Base-by-base conservation (phyloP, 108 stramenopile genomes). In the Pinguiococcus pyrenoidosus region DNA sequence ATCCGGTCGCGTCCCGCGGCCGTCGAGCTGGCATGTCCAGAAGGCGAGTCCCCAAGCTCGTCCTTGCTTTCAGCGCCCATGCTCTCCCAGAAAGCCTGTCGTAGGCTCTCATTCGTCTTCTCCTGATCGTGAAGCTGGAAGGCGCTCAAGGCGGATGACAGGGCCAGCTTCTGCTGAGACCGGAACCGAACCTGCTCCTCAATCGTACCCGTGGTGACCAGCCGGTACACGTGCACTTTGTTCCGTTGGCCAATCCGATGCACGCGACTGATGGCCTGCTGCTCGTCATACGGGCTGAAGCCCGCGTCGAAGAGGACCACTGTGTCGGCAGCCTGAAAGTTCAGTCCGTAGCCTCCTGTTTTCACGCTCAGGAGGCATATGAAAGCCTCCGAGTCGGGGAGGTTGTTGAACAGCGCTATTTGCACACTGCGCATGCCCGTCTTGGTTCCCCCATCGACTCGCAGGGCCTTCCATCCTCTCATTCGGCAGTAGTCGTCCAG, bases 221-320 rank as follows among this genome's bases (percentile, higher is more conserved):
- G 77, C 10, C 85, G 75, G 56, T 87, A 95, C 5, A 91, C 85
- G 55, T 87, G 79, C 26, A 95, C 89, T 12, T 74, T 69, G 20
- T 71, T 66, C 9, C 71, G 76, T 50, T 87, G 85, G 5, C 85
- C 85, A 41, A 87, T 77, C 3, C 85, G 72, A 47, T 83, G 81
- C 10, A 78, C 80, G 22, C 85, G 64, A 45, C 83, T 82, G 64
- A 72, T 71, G 5, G 79, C 84, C 64, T 85, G 82, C 1, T 76
- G 36, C 34, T 88, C 87, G 7, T 68, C 62, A 40, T 61, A 71
- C 21, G 87, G 87, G 44, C 84, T 88, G 71, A 76, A 84, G 49
- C 82, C 82, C 35, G 70, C 65, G 42, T 88, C 87, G 0, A 85
- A 68, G 42, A 88, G 74, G 16, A 84, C 78, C 1, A 88, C 83